phyloP scores from a whole-genome alignment of 352 stramenopile genomes.

The Saprolegnia parasitica region DNA sequence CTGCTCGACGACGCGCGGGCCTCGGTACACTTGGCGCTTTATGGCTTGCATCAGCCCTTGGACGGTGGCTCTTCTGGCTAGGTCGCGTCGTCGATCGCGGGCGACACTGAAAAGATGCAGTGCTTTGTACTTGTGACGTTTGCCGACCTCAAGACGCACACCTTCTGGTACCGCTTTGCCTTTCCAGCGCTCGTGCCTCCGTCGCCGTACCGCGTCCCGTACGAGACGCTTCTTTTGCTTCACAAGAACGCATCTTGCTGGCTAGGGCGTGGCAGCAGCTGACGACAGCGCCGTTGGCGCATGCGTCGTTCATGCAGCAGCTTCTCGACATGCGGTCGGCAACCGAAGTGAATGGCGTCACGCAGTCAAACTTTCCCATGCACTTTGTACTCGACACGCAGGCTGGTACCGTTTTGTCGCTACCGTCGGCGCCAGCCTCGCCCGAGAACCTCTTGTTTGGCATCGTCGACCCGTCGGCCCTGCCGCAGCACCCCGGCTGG shows the following conservation, averaged over 20 bases:
- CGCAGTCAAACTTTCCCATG: slow-evolving; percentile 37
- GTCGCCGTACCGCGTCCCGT: slow-evolving; percentile 36
- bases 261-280: neutral
- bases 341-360: slow-evolving; percentile 15
- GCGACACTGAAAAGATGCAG: slow-evolving; percentile 42
- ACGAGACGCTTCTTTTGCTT: slow-evolving; percentile 19
- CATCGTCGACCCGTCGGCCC: slow-evolving; percentile 82
- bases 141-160: slow-evolving; percentile 91
- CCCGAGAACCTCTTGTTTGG: slow-evolving; percentile 57
- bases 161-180: slow-evolving; percentile 92
- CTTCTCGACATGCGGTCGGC: slow-evolving; percentile 43
- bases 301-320: slow-evolving; percentile 37
- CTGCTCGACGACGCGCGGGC: slow-evolving; percentile 49
- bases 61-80: neutral
- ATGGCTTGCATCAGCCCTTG: neutral
- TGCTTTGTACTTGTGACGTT: slow-evolving; percentile 88
- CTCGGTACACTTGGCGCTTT: neutral
- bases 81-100: neutral
- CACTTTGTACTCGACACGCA: slow-evolving; percentile 67
- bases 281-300: slow-evolving; percentile 34
- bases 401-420: neutral
- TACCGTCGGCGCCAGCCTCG: neutral
- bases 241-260: neutral
- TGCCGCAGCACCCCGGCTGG: slow-evolving; percentile 77
- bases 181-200: slow-evolving; percentile 75